Evolutionary conservation across 441 rosid species (phyloP).

Genomic region (Syzygium syzygioides): DNA sequence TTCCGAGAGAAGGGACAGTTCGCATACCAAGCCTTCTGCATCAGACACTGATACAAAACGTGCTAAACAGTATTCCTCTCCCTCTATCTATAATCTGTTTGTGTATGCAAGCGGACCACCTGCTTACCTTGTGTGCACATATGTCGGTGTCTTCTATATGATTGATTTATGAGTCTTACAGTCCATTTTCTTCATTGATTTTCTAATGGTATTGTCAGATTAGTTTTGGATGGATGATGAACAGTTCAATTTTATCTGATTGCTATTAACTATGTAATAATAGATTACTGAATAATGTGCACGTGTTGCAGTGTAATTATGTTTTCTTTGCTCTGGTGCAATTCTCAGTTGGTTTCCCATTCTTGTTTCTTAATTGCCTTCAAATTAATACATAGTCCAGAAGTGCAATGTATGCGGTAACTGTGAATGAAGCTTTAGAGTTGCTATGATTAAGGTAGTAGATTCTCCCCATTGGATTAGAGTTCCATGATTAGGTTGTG

Average conservation of each 20-base stretch:
- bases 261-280: background rate
- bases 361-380: background rate
- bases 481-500: background rate
- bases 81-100: background rate
- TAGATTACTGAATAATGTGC: background rate
- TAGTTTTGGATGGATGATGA: background rate
- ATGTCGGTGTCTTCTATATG: background rate
- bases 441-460: background rate
- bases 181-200: background rate
- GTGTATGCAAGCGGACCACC: background rate
- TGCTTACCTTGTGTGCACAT: background rate
- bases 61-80: constrained; percentile 87
- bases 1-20: constrained; percentile 50
- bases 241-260: background rate
- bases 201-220: background rate
- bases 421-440: background rate
- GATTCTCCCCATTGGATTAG: background rate
- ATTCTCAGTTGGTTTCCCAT: background rate
- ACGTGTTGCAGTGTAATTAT: background rate
- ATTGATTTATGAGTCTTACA: background rate
- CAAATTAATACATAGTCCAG: background rate
- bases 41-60: constrained; percentile 89
- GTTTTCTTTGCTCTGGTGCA: background rate
- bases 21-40: constrained; percentile 47
- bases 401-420: background rate